Conservation (phyloP, 192 early-diverging fungal genomes). For the Backusella psychrophila region DNA sequence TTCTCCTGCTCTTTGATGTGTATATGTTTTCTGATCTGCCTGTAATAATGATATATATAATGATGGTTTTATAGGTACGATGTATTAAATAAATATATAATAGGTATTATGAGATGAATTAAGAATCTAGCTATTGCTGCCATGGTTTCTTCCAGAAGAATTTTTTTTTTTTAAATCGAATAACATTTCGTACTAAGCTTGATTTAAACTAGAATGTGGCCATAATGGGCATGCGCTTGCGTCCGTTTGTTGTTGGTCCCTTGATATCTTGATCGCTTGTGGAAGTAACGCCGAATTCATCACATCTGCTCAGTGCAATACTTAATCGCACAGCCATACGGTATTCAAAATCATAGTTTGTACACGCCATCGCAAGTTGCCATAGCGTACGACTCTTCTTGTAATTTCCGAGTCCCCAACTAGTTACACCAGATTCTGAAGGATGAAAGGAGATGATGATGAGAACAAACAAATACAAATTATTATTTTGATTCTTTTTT, state of each 20-base stretch:
- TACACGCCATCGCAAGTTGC: conserved; percentile 39
- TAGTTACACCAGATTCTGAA: conserved; percentile 44
- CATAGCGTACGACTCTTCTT: conserved; percentile 34
- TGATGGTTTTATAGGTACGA: background rate
- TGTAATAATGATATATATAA: background rate
- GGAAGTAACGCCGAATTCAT: conserved; percentile 5
- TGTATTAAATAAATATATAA: background rate
- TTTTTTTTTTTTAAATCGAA: background rate
- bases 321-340: conserved; percentile 17
- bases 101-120: background rate
- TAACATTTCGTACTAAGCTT: background rate
- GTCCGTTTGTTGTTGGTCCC: conserved; percentile 20
- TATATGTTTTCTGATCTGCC: background rate
- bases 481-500: background rate
- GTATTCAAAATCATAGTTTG: conserved; percentile 50
- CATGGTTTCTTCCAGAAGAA: background rate
- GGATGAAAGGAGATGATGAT: background rate
- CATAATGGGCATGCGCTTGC: conserved; percentile 19
- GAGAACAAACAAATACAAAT: background rate
- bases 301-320: conserved; percentile 14
- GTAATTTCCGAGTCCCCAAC: conserved; percentile 36
- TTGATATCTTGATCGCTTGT: background rate
- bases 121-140: background rate
- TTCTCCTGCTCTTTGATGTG: background rate
- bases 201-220: conserved; percentile 1